Evolutionary conservation across 176 grass and related monocot genomes (phyloP), one percentile per base, ranked within the genome.

Genomic region (Ananas comosus): DNA sequence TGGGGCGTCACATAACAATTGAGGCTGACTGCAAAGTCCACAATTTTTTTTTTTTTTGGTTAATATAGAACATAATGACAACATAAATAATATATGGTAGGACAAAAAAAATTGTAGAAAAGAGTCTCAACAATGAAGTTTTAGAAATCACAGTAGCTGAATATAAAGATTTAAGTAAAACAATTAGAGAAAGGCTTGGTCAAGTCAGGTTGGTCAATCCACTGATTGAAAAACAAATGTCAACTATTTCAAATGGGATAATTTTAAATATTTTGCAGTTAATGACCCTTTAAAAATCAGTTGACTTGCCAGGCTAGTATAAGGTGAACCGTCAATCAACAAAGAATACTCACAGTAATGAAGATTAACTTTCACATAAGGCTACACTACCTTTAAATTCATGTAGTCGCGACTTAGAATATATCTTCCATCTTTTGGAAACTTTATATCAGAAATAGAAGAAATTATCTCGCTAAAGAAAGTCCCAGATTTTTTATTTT

Each of bases 351-450:
- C 16, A 16, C 56, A 22, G 16, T 61, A 61, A 24, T 19, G 19
- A 25, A 52, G 68, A 13, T 70, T 4, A 42, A 42, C 33, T 51
- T 52, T 11, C 23, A 12, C 18, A 70, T 19, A 29, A 48, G 10
- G 28, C 58, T 23, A 49, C 3, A 23, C 49, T 57, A 77, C 74
- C 74, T 77, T 77, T 59, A 77, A 10, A 53, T 68, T 77, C 74
- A 77, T 77, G 74, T 77, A 77, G 65, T 77, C 64, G 7, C 65
- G 74, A 77, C 65, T 77, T 77, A 77, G 58, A 77, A 77, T 77
- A 59, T 77, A 21, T 77, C 51, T 49, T 59, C 74, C 74, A 69
- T 77, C 51, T 50, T 68, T 61, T 57, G 74, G 33, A 59, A 77
- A 77, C 65, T 69, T 77, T 49, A 69, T 68, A 61, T 77, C 74